Evolutionary conservation across 345 rosid species (phyloP), one percentile per base, ranked within the genome.

Genomic region (Citrus inodora): DNA sequence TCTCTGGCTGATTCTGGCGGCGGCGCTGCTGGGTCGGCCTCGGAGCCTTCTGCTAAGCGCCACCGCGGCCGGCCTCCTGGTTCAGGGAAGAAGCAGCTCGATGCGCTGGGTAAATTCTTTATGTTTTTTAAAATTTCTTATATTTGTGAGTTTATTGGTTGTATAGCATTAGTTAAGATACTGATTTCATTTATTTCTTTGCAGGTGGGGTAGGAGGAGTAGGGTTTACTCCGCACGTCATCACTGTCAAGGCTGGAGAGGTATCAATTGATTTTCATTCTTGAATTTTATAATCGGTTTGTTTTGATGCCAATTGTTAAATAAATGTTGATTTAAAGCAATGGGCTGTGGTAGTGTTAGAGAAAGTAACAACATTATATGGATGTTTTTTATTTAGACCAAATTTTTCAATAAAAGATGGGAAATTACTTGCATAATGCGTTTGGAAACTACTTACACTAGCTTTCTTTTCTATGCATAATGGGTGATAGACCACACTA

Each of bases 171-270:
- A 16, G 27, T 7, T 42, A 24, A 3, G 53, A 42, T 14, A 35
- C 71, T 33, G 13, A 67, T 64, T 14, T 71, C 66, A 56, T 27
- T 71, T 82, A 27, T 56, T 68, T 76, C 51, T 46, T 46, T 78
- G 77, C 82, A 93, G 99, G 99, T 86, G 98, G 98, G 72, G 78
- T 86, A 80, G 94, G 96, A 81, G 99, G 98, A 2, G 80, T 90
- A n/a, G 98, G 97, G 67, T 96, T 96, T 83, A 96, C 98, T 35
- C 99, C 99, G 22, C 99, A 96, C 83, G 98, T 96, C 65, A 96
- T 96, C 73, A 86, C 84, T 25, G 97, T 96, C 51, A 83, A 88
- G 74, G 84, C 89, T 21, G 99, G 99, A 58, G 97, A 96, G 95
- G 99, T 96, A 88, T 82, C n/a, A 22, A 61, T 77, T 48, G 10